These are phyloP conservation scores for Plectosphaerella cucumerina DNA, from an alignment of 2,329 filamentous ascomycete genomes.

Conservation along the genomic window DNA sequence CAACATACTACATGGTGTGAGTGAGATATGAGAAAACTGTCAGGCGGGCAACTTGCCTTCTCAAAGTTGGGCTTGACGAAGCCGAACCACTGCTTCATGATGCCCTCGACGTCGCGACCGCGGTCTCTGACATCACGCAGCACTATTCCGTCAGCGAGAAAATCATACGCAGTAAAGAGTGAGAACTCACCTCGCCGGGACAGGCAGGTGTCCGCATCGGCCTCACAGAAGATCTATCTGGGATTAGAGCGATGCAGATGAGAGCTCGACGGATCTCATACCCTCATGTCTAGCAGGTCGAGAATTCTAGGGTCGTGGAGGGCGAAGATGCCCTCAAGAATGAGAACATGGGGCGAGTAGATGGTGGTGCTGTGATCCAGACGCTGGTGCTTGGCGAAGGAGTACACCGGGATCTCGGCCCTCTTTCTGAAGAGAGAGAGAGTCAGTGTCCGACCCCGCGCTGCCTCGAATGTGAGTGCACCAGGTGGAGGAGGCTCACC, in stretches of 20 bases:
- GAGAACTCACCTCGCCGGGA: constrained; percentile 70
- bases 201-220: constrained; percentile 89
- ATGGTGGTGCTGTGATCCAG: constrained; percentile 77
- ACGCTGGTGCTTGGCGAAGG: constrained; percentile 86
- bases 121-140: constrained; percentile 85
- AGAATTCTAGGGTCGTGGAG: constrained; percentile 83
- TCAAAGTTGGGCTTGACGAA: constrained; percentile 98
- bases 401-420: constrained; percentile 91
- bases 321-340: constrained; percentile 94
- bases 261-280: constrained; percentile 30
- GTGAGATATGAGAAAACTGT: neutral
- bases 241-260: neutral
- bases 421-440: constrained; percentile 57
- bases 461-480: neutral
- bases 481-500: constrained; percentile 51
- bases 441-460: neutral
- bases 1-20: constrained; percentile 57
- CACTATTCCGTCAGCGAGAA: constrained; percentile 41
- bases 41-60: constrained; percentile 40
- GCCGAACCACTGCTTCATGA: constrained; percentile 95
- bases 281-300: constrained; percentile 86
- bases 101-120: constrained; percentile 87
- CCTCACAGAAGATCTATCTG: constrained; percentile 83
- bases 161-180: neutral
- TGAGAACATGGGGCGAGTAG: constrained; percentile 93